Evolutionary conservation across 2,329 filamentous ascomycete genomes (phyloP).

Genomic region (Hypoxylon sp.): DNA sequence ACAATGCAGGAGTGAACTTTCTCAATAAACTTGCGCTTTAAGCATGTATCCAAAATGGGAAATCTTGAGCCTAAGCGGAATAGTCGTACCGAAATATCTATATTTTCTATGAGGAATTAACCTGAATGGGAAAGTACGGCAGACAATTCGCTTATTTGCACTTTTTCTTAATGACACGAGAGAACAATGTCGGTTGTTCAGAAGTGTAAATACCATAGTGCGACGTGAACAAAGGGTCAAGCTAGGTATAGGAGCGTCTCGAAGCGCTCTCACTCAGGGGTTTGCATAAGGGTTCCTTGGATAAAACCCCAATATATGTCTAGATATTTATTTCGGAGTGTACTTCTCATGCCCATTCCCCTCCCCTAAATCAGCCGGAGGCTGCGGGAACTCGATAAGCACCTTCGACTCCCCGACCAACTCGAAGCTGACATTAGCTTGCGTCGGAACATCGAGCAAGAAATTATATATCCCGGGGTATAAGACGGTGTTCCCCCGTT

Average conservation of each 20-base stretch:
- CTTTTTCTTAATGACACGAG: no score
- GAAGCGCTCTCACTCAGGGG: no score
- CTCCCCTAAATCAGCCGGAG: constrained; percentile 45
- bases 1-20: background rate
- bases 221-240: background rate
- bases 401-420: constrained; percentile 56
- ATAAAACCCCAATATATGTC: no score
- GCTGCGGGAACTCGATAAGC: constrained; percentile 54
- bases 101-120: background rate
- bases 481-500: constrained; percentile 60
- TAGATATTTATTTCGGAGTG: constrained; percentile 22
- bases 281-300: no score
- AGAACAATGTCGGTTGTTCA: background rate
- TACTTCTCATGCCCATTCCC: constrained; percentile 48
- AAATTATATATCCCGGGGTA: constrained; percentile 62
- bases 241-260: no score
- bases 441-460: constrained; percentile 56
- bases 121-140: background rate
- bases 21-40: background rate
- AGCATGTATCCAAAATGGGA: background rate
- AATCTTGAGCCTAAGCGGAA: background rate
- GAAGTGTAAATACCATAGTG: background rate
- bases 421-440: constrained; percentile 56
- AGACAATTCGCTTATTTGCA: background rate
- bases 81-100: background rate